Evolutionary conservation across 2,329 filamentous ascomycete species (phyloP), one percentile per base, ranked within the genome.

Genomic region (Sarocladium oryzae): DNA sequence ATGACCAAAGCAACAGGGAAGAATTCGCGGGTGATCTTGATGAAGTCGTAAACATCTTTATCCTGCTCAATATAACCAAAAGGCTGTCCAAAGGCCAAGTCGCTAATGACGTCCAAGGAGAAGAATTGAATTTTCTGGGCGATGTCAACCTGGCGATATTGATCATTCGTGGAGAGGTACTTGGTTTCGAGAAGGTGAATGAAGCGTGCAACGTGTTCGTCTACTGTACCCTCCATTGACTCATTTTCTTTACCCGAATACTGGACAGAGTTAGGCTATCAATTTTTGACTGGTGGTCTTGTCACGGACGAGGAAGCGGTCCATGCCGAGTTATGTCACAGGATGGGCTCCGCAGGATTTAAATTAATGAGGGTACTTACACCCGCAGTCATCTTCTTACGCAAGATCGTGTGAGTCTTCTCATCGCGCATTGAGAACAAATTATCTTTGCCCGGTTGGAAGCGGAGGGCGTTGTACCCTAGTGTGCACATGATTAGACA

Each of bases 191-290:
- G 71, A 8, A 81, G 65, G 6, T 67, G 57, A 26, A 82, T 55
- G 4, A 81, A 61, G 33, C 73, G 68, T 52, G 59, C 57, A 38
- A 79, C 64, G 46, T 73, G 69, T 10, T 60, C 56, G 55, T 82
- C 74, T 51, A 82, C 70, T n/a, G 70, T 66, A 10, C 61, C 55
- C 57, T 82, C 77, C 18, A 81, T 60, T 2, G 63, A 63, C 9
- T 67, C 64, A 53, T 78, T 78, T 45, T 81, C 78, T 56, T 77
- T 78, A 32, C 77, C 77, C 2, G 74, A 73, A 56, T 80, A 80
- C 43, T 48, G 16, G 26, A 20, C 32, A 20, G 4, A 11, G 43
- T 48, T 4, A 48, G 43, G 26, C 8, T 11, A 7, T 13, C 7
- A 7, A 11, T 4, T n/a, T 16, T 18, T 21, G 16, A 10, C 33